phyloP scores from a whole-genome alignment of 768 basidiomycete genomes.

The Leccinum pellstonianum region DNA sequence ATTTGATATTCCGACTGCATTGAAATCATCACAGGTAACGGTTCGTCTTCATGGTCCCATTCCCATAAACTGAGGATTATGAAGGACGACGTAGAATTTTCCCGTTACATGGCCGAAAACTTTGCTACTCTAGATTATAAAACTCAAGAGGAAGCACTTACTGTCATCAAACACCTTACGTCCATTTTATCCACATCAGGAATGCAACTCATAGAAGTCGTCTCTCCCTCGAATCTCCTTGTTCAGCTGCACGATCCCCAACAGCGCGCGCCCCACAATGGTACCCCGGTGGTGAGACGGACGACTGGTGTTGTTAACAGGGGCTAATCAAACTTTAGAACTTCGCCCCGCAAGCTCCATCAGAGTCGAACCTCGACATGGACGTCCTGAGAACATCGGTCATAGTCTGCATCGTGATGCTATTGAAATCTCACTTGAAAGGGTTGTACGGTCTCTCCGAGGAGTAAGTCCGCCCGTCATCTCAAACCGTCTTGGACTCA shows the following conservation, averaged over 20 bases:
- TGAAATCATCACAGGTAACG: conserved; percentile 56
- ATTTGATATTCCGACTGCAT: conserved; percentile 68
- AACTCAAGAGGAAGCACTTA: conserved; percentile 88
- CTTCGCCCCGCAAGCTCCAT: neutral
- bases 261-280: conserved; percentile 5
- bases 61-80: neutral
- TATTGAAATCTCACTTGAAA: conserved; percentile 87
- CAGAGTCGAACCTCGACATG: conserved; percentile 13
- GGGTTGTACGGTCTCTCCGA: conserved; percentile 81
- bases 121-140: conserved; percentile 92
- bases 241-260: conserved; percentile 50
- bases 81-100: conserved; percentile 82
- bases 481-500: conserved; percentile 1
- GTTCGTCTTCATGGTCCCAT: neutral
- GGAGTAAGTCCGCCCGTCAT: conserved; percentile 58
- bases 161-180: conserved; percentile 79
- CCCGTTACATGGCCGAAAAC: conserved; percentile 93
- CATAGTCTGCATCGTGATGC: conserved; percentile 79
- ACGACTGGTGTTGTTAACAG: neutral
- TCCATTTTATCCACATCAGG: conserved; percentile 74
- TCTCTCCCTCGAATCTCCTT: conserved; percentile 71
- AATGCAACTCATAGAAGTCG: conserved; percentile 73
- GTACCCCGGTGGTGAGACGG: conserved; percentile 6
- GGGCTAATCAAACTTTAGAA: conserved; percentile 5
- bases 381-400: conserved; percentile 64